phyloP scores from a whole-genome alignment of 805 yeast species.

The Candida odintsovae region DNA sequence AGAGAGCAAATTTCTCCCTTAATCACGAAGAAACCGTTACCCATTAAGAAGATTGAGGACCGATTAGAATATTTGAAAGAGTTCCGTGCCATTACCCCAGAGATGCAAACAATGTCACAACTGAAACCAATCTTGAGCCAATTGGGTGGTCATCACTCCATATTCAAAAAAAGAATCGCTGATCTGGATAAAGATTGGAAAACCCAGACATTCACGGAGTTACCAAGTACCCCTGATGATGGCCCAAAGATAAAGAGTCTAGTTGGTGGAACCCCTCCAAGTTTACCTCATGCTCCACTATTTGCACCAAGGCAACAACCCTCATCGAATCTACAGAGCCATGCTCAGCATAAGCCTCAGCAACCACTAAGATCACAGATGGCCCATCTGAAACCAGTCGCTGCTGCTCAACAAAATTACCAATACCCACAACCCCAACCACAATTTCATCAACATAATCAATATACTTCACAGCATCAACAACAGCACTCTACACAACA shows the following conservation, averaged over 20 bases:
- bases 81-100: neutral
- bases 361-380: neutral
- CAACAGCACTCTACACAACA: neutral
- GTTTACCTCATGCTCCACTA: neutral
- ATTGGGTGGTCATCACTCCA: neutral
- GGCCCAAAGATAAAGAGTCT: neutral
- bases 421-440: neutral
- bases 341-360: neutral
- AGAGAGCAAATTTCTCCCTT: neutral
- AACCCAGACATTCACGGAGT: neutral
- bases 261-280: neutral
- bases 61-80: neutral
- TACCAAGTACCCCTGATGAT: neutral
- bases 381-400: neutral
- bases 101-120: neutral
- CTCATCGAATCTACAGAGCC: neutral
- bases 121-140: neutral
- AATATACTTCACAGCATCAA: neutral
- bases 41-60: neutral
- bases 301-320: neutral
- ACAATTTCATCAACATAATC: neutral
- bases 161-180: neutral
- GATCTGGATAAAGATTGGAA: neutral
- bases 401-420: neutral
- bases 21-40: neutral